A percentile compares a stretch with the other conserved stretches of the same genome.
Evolutionary conservation across 2,329 filamentous ascomycete species (phyloP).

Genomic region (Aspergillus fumigatus): DNA sequence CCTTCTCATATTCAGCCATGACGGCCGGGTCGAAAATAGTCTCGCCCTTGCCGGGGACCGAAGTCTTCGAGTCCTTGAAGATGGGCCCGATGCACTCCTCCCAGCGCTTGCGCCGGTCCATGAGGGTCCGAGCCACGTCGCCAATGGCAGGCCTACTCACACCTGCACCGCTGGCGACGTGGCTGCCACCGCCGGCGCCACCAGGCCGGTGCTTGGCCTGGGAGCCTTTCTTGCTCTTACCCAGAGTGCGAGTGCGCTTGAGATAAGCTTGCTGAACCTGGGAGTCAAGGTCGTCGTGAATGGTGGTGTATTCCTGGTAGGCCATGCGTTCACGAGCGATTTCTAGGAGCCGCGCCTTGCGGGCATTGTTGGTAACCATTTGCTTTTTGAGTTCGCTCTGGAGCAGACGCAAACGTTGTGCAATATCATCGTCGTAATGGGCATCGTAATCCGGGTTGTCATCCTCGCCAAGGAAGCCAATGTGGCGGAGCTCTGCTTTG

Average conservation of each 20-base stretch:
- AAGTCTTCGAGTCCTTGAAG: slow-evolving; percentile 76
- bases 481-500: slow-evolving; percentile 83
- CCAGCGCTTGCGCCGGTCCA: slow-evolving; percentile 88
- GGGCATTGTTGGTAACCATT: slow-evolving; percentile 81
- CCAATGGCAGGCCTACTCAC: slow-evolving; percentile 65
- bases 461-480: slow-evolving; percentile 75
- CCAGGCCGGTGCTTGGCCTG: slow-evolving; percentile 58
- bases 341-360: slow-evolving; percentile 80
- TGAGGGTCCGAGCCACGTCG: slow-evolving; percentile 82
- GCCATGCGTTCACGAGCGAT: slow-evolving; percentile 90
- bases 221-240: slow-evolving; percentile 83
- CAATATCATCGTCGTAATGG: slow-evolving; percentile 90
- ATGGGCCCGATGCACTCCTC: slow-evolving; percentile 86
- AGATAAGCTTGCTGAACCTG: slow-evolving; percentile 94
- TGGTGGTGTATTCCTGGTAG: slow-evolving; percentile 93
- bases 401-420: slow-evolving; percentile 78
- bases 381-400: slow-evolving; percentile 79
- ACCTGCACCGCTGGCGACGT: slow-evolving; percentile 41
- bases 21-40: slow-evolving; percentile 69
- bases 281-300: slow-evolving; percentile 90
- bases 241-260: slow-evolving; percentile 89
- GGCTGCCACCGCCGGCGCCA: slow-evolving; percentile 67
- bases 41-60: slow-evolving; percentile 64
- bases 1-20: slow-evolving; percentile 70
- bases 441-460: slow-evolving; percentile 74